Percentiles rank a stretch among this genome's conserved stretches.
phyloP scores from a whole-genome alignment of 2,329 filamentous ascomycete genomes.

The Trichoderma pleuroti region DNA sequence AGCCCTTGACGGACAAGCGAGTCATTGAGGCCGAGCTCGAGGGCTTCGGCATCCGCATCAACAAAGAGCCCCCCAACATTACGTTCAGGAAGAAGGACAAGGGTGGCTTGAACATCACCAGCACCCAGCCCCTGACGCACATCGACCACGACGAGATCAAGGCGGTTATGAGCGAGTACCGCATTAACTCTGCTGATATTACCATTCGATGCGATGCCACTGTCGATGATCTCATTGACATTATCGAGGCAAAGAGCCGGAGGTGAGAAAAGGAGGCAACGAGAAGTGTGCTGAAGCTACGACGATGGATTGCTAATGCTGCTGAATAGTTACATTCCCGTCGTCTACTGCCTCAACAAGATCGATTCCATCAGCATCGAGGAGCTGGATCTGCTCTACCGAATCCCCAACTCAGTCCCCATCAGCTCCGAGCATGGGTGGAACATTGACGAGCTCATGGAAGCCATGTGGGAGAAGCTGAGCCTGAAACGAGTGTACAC shows the following conservation, averaged over 20 bases:
- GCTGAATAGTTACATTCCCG: constrained; percentile 79
- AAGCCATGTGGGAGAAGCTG: constrained; percentile 98
- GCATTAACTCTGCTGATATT: constrained; percentile 94
- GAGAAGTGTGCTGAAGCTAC: background rate
- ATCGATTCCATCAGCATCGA: constrained; percentile 98
- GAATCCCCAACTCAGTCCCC: constrained; percentile 93
- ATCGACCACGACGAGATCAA: constrained; percentile 96
- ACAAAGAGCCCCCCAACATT: constrained; percentile 96
- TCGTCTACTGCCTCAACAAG: constrained; percentile 98
- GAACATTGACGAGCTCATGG: constrained; percentile 96
- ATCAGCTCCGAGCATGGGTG: constrained; percentile 97
- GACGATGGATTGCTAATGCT: constrained; percentile 1
- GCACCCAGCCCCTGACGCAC: constrained; percentile 84
- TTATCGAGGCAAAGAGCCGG: constrained; percentile 89
- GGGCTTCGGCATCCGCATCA: constrained; percentile 95
- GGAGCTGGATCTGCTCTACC: constrained; percentile 91
- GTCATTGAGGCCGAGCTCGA: constrained; percentile 94
- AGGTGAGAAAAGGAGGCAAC: constrained; percentile 28
- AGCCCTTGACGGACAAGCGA: constrained; percentile 93
- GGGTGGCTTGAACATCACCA: constrained; percentile 93
- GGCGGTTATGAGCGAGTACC: constrained; percentile 96
- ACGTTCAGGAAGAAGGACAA: constrained; percentile 99
- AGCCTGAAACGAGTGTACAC: constrained; percentile 91
- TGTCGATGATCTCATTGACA: constrained; percentile 92
- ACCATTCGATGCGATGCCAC: constrained; percentile 97